phyloP scores from a whole-genome alignment of 2,329 filamentous ascomycete species.

The Xylaria hypoxylon region DNA sequence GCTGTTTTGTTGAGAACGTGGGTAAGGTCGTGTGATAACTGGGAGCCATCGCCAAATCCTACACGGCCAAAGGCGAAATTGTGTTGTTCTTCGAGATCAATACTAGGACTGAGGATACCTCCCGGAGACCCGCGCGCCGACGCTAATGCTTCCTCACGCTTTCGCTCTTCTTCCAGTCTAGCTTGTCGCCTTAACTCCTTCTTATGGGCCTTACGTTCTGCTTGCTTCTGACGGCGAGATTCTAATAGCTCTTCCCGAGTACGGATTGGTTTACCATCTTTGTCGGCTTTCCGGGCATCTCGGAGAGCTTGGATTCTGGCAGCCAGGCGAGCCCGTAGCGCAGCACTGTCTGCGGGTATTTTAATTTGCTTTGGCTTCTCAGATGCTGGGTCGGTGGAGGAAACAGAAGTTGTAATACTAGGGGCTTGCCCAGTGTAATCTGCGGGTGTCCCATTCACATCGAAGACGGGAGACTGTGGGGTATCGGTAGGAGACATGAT shows the following conservation, averaged over 20 bases:
- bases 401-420: constrained; percentile 74
- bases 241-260: constrained; percentile 94
- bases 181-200: constrained; percentile 83
- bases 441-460: constrained; percentile 61
- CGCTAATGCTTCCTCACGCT: constrained; percentile 70
- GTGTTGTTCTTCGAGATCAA: constrained; percentile 64
- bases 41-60: constrained; percentile 87
- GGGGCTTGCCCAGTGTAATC: constrained; percentile 59
- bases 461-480: constrained; percentile 71
- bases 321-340: constrained; percentile 81
- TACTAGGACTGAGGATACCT: constrained; percentile 66
- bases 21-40: constrained; percentile 77
- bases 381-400: constrained; percentile 70
- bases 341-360: constrained; percentile 76
- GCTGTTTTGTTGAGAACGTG: constrained; percentile 74
- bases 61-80: constrained; percentile 92
- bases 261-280: constrained; percentile 83
- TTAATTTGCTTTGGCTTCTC: constrained; percentile 75
- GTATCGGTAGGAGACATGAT: constrained; percentile 59
- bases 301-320: constrained; percentile 88
- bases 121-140: constrained; percentile 70
- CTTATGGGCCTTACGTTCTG: constrained; percentile 87
- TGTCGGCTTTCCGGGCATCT: constrained; percentile 87
- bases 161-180: constrained; percentile 80
- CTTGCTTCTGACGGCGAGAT: constrained; percentile 85